Conservation (phyloP, 1,284 basidiomycete species). For the Uromyces viciae-fabae region DNA sequence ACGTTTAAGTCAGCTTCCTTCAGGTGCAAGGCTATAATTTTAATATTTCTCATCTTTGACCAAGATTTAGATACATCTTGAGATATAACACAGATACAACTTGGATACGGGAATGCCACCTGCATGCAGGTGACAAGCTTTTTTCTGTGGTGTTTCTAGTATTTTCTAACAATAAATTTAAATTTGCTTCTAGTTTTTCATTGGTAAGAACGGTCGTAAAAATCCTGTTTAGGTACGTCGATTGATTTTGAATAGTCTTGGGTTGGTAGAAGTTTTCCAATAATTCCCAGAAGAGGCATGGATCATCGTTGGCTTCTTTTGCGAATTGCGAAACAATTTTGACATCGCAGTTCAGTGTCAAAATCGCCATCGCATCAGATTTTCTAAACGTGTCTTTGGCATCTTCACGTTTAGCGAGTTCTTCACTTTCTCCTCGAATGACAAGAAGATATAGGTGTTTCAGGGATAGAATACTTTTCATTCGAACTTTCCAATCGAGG, state of each 20-base stretch:
- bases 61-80: too few relatives aligned
- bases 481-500: neutral
- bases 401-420: neutral
- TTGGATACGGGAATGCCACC: too few relatives aligned
- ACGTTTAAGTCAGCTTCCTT: too few relatives aligned
- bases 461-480: neutral
- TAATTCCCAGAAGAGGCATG: neutral
- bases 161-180: neutral
- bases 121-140: too few relatives aligned
- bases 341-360: neutral
- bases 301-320: neutral
- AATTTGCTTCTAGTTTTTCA: neutral
- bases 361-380: neutral
- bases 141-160: too few relatives aligned
- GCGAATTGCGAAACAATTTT: neutral
- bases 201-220: neutral
- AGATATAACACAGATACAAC: too few relatives aligned
- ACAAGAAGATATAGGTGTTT: neutral
- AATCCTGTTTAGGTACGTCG: neutral
- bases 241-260: neutral
- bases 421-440: neutral
- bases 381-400: neutral
- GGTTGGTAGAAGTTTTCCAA: neutral
- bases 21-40: too few relatives aligned
- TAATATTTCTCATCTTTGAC: too few relatives aligned